These are phyloP conservation scores for Skeletonema grethae DNA, from an alignment of 108 stramenopile species.

Conservation along the genomic window DNA sequence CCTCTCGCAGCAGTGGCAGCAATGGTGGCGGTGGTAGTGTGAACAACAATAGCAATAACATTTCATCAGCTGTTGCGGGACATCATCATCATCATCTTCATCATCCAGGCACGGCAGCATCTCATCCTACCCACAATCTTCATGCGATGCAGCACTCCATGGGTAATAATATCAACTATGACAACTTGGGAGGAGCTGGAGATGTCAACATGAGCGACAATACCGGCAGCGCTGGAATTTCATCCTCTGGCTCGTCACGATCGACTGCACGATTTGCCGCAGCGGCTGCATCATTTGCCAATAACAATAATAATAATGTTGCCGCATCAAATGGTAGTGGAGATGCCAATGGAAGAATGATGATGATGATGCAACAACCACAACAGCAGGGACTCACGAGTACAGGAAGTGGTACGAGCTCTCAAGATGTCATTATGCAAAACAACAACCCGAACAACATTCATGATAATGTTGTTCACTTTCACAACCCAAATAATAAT, in stretches of 20 bases:
- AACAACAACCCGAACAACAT: background rate
- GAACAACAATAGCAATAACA: conserved; percentile 3
- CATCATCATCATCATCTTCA: conserved; percentile 6
- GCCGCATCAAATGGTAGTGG: conserved; percentile 4
- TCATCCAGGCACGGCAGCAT: background rate
- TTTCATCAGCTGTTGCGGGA: background rate
- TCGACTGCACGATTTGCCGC: conserved; percentile 12
- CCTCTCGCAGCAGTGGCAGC: conserved; percentile 6
- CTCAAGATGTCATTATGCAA: background rate
- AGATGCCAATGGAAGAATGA: background rate
- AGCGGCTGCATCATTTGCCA: background rate
- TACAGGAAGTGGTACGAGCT: background rate
- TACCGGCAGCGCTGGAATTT: conserved; percentile 12
- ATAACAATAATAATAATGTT: background rate
- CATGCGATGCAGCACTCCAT: background rate
- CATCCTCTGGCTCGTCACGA: conserved; percentile 21
- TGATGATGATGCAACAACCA: background rate
- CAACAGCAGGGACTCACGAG: conserved; percentile 4
- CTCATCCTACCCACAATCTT: background rate
- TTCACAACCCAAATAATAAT: background rate
- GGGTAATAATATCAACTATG: background rate
- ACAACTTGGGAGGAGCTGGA: background rate
- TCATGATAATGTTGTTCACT: background rate
- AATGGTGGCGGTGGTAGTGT: background rate
- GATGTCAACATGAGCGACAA: too few species aligned